These are phyloP conservation scores for Colletotrichum lindemuthianum DNA, from an alignment of 2,329 filamentous ascomycete genomes.

Conservation along the genomic window DNA sequence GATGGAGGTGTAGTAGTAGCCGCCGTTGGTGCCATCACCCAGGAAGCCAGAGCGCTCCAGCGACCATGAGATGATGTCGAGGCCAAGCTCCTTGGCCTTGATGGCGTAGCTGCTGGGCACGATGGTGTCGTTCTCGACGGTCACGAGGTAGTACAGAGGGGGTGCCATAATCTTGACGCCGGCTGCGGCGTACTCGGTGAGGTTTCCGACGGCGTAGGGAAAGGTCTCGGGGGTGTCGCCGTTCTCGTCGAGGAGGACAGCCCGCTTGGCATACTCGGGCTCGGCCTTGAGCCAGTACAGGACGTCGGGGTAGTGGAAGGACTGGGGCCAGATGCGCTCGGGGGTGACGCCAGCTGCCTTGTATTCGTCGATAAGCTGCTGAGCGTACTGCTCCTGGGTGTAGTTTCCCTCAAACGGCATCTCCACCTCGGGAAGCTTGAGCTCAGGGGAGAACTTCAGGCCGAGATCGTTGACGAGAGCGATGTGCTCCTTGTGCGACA, in stretches of 20 bases:
- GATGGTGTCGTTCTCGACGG: constrained; percentile 62
- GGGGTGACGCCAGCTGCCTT: constrained; percentile 61
- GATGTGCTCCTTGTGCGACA: constrained; percentile 72
- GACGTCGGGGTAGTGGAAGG: constrained; percentile 71
- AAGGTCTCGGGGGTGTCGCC: constrained; percentile 64
- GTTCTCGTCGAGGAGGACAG: constrained; percentile 72
- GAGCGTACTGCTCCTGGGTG: constrained; percentile 72
- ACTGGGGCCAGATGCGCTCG: constrained; percentile 69
- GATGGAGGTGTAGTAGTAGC: constrained; percentile 68
- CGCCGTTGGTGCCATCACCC: constrained; percentile 56
- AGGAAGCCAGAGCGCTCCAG: constrained; percentile 73
- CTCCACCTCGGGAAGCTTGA: constrained; percentile 74
- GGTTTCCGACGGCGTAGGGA: constrained; percentile 62
- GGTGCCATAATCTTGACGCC: constrained; percentile 73
- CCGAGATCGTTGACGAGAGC: constrained; percentile 65
- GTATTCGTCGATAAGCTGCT: constrained; percentile 73
- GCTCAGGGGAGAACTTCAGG: constrained; percentile 72
- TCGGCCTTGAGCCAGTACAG: constrained; percentile 73
- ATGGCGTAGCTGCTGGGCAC: constrained; percentile 72
- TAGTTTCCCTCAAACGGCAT: constrained; percentile 75
- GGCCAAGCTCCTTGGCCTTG: constrained; percentile 67
- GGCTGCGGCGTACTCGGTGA: constrained; percentile 63
- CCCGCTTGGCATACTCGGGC: constrained; percentile 69
- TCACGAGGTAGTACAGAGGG: constrained; percentile 70
- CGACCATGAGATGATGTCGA: constrained; percentile 75